Base-by-base conservation (phyloP, 176 grass and related monocot genomes). In the Poa pratensis region DNA sequence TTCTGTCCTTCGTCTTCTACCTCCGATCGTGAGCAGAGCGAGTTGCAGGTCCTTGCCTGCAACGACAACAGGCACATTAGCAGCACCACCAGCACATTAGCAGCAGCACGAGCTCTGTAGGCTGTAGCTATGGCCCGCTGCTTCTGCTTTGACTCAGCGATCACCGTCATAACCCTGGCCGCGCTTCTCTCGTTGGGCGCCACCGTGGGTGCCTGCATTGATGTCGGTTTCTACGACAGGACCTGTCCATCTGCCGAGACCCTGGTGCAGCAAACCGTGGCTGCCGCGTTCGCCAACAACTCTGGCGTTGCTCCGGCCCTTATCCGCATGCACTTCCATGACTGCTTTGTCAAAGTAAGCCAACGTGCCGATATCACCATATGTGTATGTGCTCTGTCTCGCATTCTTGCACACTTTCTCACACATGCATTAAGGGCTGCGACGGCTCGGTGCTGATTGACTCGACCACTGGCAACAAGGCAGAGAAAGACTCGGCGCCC, bases 271-370 rank as follows among this genome's bases (percentile, higher is more conserved):
- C 78, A 88, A 40, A 64, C 65, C 12, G 85, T 93, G 19, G 77
- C 82, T 0, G 2, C 62, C 17, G 88, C 82, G 20, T 90, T 93
- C 76, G 15, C 2, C 3, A 88, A 85, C 67, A 17, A 93, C 86
- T 82, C 81, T n/a, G 92, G 94, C 42, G 46, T 94, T 12, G 86
- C 85, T 5, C 89, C 90, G 9, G 94, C 89, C 12, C 24, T 94
- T 13, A 80, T 97, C 48, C 88, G 94, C 69, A 5, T 94, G 69
- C 91, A 94, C 74, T 97, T 97, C 64, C 94, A 97, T 12, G 94
- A 97, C 76, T 94, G 92, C 76, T 97, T 97, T 43, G 94, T 94
- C 55, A 90, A 83, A 26, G 94, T 97, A 89, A 66, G 62, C 5
- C 15, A 32, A 0, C 15, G 49, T 16, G 49, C 49, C 15, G 49